Evolutionary conservation across 352 stramenopile genomes (phyloP), one percentile per base, ranked within the genome.

Genomic region (Phytophthora multivora): DNA sequence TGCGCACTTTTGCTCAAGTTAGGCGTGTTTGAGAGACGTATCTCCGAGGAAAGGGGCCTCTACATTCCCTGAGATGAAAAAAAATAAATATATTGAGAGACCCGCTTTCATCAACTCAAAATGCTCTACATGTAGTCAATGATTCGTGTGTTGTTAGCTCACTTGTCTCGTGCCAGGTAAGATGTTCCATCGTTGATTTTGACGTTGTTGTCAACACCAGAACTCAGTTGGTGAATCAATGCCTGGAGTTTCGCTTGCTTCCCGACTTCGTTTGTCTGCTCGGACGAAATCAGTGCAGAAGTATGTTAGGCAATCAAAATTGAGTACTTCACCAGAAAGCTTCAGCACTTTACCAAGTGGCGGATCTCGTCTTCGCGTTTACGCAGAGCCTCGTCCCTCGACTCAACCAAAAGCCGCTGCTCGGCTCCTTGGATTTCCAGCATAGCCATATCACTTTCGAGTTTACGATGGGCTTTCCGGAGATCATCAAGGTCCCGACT

Each of bases 201-300:
- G 19, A 66, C 61, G 60, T 67, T 59, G 31, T 45, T 63, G 41
- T 91, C 78, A 19, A 79, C 75, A 4, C 80, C 79, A 8, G 85
- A 93, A 60, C 83, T 93, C 19, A 95, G 63, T 39, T 95, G 82
- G 41, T 95, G 86, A 52, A 95, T 95, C 36, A 95, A 71, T 16
- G 83, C 79, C 56, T 95, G 86, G 0, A 95, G 57, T 53, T 95
- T 91, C 25, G 80, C 79, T 63, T 95, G 84, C 45, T 93, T 91
- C 16, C 82, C 80, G 2, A 92, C 63, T 54, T 95, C 86, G n/a
- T 76, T 83, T 51, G 77, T 83, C 85, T 94, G 41, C 12, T 47
- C 40, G 26, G 59, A 42, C 9, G 26, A 28, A 61, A 23, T n/a
- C 50, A 41, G 51, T 28, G 1, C 28, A 33, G 33, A 45, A 42